Evolutionary conservation across 495 filamentous ascomycete species (phyloP), one percentile per base, ranked within the genome.

Genomic region (Bacidia rubella): DNA sequence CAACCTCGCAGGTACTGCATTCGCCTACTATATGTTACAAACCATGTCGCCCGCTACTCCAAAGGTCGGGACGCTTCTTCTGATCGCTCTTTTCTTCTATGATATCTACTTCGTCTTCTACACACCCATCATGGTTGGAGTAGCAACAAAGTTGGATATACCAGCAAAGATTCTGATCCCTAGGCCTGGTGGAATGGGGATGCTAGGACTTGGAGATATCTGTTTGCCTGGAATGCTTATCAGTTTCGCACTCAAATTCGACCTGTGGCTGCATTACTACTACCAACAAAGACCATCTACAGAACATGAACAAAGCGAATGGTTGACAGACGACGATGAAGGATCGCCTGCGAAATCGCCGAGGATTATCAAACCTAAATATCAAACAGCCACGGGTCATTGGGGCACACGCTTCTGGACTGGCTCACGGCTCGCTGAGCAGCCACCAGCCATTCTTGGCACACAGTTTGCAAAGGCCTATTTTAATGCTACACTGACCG

Each of bases 61-160:
- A 61, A 70, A 72, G 53, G 95, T 86, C 0, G 92, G 88, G 2
- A 82, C 81, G 1, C 65, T 87, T 23, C 81, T 98, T 26, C 71
- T 97, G 0, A 70, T 65, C 2, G 85, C 82, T 0, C 71, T 98
- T 15, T 97, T 97, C 65, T 74, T 90, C 59, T 98, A 98, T 60
- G 92, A 98, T 59, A 90, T 98, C 49, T 84, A 89, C 62, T 93
- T 97, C 69, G 92, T 98, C 49, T 98, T 96, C 63, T 98, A 86
- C 65, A 98, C 92, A 0, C 92, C 92, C 1, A 74, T 92, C 60
- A 98, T 98, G 92, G 84, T 96, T 11, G 90, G 90, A 0, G 92
- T 98, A 23, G 92, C 92, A 11, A 95, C 80, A 10, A 80, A 79
- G 32, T 70, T 98, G 24, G 92, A 98, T 62, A 83, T 90, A 2